phyloP scores from a whole-genome alignment of 352 stramenopile species.

The Phytophthora fragariaefolia region DNA sequence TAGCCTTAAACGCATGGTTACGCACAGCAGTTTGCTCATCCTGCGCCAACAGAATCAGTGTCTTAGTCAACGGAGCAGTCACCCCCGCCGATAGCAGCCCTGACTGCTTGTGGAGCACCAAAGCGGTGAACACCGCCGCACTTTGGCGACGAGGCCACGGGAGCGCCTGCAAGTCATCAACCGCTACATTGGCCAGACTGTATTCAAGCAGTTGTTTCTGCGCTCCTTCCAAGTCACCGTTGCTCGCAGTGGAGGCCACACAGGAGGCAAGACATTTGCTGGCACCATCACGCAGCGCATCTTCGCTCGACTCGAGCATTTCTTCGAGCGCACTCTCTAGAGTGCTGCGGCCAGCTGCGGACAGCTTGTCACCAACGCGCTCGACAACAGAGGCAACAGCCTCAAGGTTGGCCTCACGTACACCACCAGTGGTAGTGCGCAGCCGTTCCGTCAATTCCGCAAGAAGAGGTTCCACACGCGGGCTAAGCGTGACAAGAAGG shows the following conservation, averaged over 20 bases:
- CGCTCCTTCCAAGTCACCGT: slow-evolving; percentile 36
- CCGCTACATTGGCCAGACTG: slow-evolving; percentile 48
- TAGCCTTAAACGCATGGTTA: slow-evolving; percentile 55
- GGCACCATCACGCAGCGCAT: slow-evolving; percentile 66
- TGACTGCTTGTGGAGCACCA: slow-evolving; percentile 58
- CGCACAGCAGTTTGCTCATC: slow-evolving; percentile 79
- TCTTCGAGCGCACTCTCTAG: slow-evolving; percentile 75
- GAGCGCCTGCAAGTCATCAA: slow-evolving; percentile 46
- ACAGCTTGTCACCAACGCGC: slow-evolving; percentile 77
- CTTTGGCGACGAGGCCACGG: slow-evolving; percentile 71
- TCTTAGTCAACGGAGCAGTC: slow-evolving; percentile 27
- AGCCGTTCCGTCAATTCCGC: slow-evolving; percentile 94
- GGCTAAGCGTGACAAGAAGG: slow-evolving; percentile 94
- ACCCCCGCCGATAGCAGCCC: slow-evolving; percentile 42
- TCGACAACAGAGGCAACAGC: slow-evolving; percentile 72
- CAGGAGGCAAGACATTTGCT: slow-evolving; percentile 71
- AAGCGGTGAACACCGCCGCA: slow-evolving; percentile 60
- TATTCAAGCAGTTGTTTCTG: slow-evolving; percentile 52
- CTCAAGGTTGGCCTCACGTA: slow-evolving; percentile 83
- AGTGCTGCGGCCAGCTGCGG: slow-evolving; percentile 43
- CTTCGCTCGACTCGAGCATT: slow-evolving; percentile 70
- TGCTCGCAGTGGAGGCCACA: slow-evolving; percentile 56
- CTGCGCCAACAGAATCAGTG: slow-evolving; percentile 51
- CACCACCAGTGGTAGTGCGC: slow-evolving; percentile 61
- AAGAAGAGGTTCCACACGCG: slow-evolving; percentile 95